phyloP scores from a whole-genome alignment of 345 rosid species.

The Aurinia saxatilis region DNA sequence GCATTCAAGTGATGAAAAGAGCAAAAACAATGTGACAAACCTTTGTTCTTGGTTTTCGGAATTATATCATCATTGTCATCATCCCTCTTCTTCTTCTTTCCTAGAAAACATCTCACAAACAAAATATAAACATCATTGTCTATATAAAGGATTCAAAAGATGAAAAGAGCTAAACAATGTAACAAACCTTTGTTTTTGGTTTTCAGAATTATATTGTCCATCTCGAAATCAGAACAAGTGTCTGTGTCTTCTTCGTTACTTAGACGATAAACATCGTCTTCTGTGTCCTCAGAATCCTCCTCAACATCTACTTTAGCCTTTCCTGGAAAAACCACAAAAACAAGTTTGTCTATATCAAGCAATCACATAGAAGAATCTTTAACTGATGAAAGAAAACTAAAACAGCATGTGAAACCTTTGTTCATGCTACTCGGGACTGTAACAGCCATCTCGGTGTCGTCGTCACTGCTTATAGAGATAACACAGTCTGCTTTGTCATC shows the following conservation, averaged over 20 bases:
- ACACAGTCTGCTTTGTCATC: not conserved
- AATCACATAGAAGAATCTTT: not conserved
- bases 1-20: not conserved
- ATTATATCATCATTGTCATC: too few relatives aligned
- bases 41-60: slow-evolving; percentile 1
- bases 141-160: too few relatives aligned
- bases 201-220: too few relatives aligned
- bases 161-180: too few relatives aligned
- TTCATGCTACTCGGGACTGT: not conserved
- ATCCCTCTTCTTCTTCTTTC: too few relatives aligned
- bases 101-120: too few relatives aligned
- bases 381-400: not conserved
- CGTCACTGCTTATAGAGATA: not conserved
- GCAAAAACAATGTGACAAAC: not conserved
- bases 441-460: not conserved
- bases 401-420: slow-evolving; percentile 1
- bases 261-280: not conserved
- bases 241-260: not conserved
- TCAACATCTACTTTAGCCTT: not conserved
- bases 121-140: too few relatives aligned
- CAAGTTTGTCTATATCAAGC: not conserved
- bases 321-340: not conserved
- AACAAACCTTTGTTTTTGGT: too few relatives aligned
- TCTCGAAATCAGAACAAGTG: too few relatives aligned
- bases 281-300: not conserved